Evolutionary conservation across 352 stramenopile genomes (phyloP).

Genomic region (Vaucheria bursata): DNA sequence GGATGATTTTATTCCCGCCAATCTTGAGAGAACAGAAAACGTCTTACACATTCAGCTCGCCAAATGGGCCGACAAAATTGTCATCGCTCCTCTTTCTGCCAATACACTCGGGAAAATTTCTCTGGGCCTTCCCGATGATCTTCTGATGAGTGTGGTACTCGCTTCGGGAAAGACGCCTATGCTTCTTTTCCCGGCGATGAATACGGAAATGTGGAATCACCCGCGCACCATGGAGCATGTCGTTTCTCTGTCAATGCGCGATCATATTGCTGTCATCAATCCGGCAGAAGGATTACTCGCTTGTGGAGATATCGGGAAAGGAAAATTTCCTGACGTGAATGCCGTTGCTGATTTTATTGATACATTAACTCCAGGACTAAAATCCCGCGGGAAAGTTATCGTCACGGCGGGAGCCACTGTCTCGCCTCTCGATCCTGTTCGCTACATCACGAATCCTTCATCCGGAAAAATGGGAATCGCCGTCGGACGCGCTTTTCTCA

Average conservation of each 20-base stretch:
- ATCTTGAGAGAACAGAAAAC: too few species aligned
- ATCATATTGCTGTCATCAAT: not conserved
- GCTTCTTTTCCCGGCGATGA: not conserved
- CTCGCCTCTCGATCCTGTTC: not conserved
- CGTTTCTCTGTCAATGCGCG: too few species aligned
- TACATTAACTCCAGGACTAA: not conserved
- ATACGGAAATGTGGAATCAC: not conserved
- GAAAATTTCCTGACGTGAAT: not conserved
- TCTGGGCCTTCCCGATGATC: not conserved
- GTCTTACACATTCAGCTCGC: not conserved
- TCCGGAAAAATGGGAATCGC: not conserved
- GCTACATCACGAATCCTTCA: not conserved
- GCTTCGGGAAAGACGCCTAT: not conserved
- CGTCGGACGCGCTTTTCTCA: not conserved
- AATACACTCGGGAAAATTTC: not conserved
- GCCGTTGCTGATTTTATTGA: not conserved
- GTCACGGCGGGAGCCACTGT: not conserved
- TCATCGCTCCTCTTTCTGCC: not conserved
- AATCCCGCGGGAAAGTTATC: not conserved
- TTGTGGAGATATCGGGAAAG: not conserved
- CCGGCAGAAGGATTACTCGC: not conserved
- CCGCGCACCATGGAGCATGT: not conserved
- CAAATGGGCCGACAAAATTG: not conserved
- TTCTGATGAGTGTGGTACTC: not conserved
- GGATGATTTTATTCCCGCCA: not conserved